Percentiles rank a stretch among this genome's conserved stretches.
phyloP scores from a whole-genome alignment of 2,329 filamentous ascomycete genomes.

The Trichophyton schoenleinii region DNA sequence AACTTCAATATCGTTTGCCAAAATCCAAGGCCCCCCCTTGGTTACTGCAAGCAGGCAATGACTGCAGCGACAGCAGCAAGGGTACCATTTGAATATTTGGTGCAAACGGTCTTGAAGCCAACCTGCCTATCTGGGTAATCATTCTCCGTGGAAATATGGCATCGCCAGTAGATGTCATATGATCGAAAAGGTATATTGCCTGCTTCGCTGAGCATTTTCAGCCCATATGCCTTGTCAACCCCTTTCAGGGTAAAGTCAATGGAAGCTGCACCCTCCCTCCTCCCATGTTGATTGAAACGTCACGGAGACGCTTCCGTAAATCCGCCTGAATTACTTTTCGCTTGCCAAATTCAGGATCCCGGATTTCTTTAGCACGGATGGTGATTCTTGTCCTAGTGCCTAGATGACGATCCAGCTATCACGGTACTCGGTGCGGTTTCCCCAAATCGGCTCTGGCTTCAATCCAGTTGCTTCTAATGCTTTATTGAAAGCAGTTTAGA shows the following conservation, averaged over 20 bases:
- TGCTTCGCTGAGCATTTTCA: background rate
- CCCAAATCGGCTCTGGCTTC: background rate
- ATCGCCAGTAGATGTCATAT: background rate
- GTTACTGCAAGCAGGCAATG: background rate
- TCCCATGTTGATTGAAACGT: background rate
- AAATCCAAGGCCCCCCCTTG: background rate
- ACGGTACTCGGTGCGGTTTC: background rate
- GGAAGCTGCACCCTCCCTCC: background rate
- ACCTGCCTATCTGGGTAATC: background rate
- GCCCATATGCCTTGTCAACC: background rate
- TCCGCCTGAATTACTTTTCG: background rate
- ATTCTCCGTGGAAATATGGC: background rate
- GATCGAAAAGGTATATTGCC: background rate
- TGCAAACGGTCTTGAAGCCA: background rate
- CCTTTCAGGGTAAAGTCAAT: background rate
- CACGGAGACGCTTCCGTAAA: background rate
- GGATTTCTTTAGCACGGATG: background rate
- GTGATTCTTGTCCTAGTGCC: background rate
- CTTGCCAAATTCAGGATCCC: background rate
- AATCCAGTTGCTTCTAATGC: background rate
- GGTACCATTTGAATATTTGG: background rate
- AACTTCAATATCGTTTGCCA: background rate
- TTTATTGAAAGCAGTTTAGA: background rate
- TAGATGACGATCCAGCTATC: background rate
- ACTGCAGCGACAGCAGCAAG: background rate